Evolutionary conservation across 2,329 filamentous ascomycete species (phyloP).

Genomic region (Botryosphaeria agaves): DNA sequence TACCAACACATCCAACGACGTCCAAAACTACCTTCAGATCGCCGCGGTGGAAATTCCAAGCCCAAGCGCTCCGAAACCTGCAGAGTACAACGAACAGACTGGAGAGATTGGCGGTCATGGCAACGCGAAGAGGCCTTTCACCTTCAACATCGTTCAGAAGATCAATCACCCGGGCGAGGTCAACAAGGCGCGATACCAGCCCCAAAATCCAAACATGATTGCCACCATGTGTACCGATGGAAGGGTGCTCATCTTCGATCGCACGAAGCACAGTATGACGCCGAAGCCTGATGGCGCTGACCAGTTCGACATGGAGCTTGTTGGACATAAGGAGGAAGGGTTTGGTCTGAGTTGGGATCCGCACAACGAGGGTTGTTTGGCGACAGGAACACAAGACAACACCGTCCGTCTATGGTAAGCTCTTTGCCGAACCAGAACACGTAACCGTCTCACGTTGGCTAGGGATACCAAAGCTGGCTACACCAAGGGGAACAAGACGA

Average conservation of each 20-base stretch:
- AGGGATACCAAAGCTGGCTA: slow-evolving; percentile 66
- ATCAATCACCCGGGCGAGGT: slow-evolving; percentile 95
- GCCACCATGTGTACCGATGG: slow-evolving; percentile 83
- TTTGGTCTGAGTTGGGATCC: slow-evolving; percentile 92
- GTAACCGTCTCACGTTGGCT: slow-evolving; percentile 4
- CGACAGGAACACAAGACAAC: slow-evolving; percentile 79
- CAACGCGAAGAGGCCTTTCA: slow-evolving; percentile 50
- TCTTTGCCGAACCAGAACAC: slow-evolving; percentile 2
- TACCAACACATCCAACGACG: slow-evolving; percentile 78
- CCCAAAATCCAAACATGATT: slow-evolving; percentile 92
- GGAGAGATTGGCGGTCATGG: slow-evolving; percentile 92
- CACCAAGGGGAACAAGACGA: slow-evolving; percentile 47
- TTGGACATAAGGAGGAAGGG: slow-evolving; percentile 75
- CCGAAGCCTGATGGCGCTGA: slow-evolving; percentile 48
- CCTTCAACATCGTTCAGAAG: slow-evolving; percentile 84
- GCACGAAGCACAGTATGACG: slow-evolving; percentile 74
- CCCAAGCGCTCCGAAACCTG: slow-evolving; percentile 49
- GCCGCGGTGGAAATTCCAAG: slow-evolving; percentile 89
- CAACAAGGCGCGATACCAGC: slow-evolving; percentile 96
- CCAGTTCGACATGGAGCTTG: slow-evolving; percentile 67
- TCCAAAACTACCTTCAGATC: slow-evolving; percentile 85
- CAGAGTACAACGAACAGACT: slow-evolving; percentile 79
- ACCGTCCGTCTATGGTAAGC: slow-evolving; percentile 79
- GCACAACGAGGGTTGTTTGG: slow-evolving; percentile 62
- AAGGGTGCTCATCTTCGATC: slow-evolving; percentile 82